Base-by-base conservation (phyloP, 176 grass and related monocot genomes). In the Raddia guianensis region DNA sequence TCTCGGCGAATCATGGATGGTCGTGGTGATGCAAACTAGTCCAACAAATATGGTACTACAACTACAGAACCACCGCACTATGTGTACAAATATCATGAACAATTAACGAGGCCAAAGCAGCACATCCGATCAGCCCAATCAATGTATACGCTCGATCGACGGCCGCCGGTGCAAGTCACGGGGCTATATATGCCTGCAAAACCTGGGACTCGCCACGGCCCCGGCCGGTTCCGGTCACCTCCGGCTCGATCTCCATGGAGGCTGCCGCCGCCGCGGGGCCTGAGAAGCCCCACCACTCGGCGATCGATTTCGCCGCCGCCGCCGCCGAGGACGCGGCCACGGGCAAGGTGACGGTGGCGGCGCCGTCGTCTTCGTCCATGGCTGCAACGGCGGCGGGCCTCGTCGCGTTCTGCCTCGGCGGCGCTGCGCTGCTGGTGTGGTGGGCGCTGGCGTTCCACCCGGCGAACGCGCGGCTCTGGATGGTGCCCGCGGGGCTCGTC, bases 401-500 rank as follows among this genome's bases (percentile, higher is more conserved):
- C 83, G 79, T 86, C 9, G 79, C 79, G 12, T 68, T 86, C 13
- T 77, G 85, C 13, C 75, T 95, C 47, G 81, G 81, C 56, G 96
- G 96, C 19, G 88, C 79, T n/a, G 96, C 71, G 55, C 74, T 99
- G 79, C 72, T 99, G 84, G 76, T 91, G 57, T 95, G 92, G 92
- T 99, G 96, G 96, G 84, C 53, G 72, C 78, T 95, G 11, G 89
- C 70, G 72, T 99, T 99, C 83, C 96, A 99, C 85, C 84, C 69
- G 8, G 76, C 69, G 72, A 74, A 99, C 82, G 72, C 81, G 78
- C 88, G 88, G n/a, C 84, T 99, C 5, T 99, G 96, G 96, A 99
- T 99, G 96, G 96, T 99, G 75, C 96, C 96, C 37, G 88, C 84
- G 6, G 88, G 96, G 34, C 80, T 99, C 58, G 86, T 99, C 73